phyloP scores from a whole-genome alignment of 805 yeast species.

The Candida qinlingensis region DNA sequence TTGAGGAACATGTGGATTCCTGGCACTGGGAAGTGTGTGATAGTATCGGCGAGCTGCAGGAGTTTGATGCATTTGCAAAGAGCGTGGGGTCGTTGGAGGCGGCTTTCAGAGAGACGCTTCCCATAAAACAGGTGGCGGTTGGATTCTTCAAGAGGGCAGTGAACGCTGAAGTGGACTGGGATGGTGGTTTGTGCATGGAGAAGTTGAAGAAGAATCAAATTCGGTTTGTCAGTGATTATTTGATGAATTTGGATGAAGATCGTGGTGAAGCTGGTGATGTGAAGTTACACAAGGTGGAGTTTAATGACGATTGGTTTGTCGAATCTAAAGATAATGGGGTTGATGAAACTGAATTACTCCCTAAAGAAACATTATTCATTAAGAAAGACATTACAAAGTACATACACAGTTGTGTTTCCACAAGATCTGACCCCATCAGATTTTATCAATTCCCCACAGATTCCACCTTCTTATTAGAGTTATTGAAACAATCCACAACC shows the following conservation, averaged over 20 bases:
- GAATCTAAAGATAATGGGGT: neutral
- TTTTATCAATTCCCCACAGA: neutral
- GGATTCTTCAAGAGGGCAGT: neutral
- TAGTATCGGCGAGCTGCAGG: neutral
- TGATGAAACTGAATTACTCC: conserved; percentile 2
- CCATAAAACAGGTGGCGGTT: neutral
- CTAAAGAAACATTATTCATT: conserved; percentile 12
- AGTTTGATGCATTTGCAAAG: neutral
- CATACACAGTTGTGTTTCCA: conserved; percentile 5
- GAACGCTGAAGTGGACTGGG: neutral
- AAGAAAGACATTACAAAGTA: conserved; percentile 10
- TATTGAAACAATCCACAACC: no score
- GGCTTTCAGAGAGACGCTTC: neutral
- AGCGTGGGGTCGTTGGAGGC: neutral
- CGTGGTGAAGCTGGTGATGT: no score
- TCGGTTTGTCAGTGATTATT: neutral
- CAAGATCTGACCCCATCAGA: neutral
- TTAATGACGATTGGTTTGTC: neutral
- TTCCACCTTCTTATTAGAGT: no score
- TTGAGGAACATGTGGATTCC: neutral
- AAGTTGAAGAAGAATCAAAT: no score
- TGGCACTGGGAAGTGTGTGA: neutral
- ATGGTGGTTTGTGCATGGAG: neutral
- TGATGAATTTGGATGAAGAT: neutral
- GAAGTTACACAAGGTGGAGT: neutral